Conservation (phyloP, 257 asterid species). For the Nicotiana benthamiana region DNA sequence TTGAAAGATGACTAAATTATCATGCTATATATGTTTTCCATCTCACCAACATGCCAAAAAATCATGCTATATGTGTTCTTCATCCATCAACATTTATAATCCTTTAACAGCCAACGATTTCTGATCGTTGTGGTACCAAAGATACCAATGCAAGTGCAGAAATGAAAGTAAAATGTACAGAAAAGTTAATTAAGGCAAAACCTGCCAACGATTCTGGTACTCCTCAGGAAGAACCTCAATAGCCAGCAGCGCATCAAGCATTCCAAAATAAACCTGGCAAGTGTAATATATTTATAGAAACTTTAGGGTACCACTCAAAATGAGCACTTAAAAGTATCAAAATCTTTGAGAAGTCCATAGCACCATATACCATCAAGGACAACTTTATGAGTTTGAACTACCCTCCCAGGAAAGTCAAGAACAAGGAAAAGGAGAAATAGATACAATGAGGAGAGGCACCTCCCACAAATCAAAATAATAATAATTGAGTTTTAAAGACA, state of each 20-base stretch:
- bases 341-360: background rate
- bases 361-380: background rate
- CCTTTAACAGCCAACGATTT: background rate
- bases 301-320: background rate
- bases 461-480: background rate
- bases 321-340: background rate
- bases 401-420: background rate
- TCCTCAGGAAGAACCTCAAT: slow-evolving; percentile 46
- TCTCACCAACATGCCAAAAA: background rate
- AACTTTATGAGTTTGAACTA: background rate
- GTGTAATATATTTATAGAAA: background rate
- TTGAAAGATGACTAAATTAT: background rate
- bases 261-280: slow-evolving; percentile 38
- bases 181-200: slow-evolving; percentile 1
- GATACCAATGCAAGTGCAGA: background rate
- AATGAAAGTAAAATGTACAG: background rate
- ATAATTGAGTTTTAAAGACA: background rate
- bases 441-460: background rate
- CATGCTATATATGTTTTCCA: background rate
- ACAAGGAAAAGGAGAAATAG: background rate
- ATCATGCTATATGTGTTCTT: too few relatives aligned
- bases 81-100: background rate
- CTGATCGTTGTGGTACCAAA: background rate
- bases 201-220: slow-evolving; percentile 35
- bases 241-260: slow-evolving; percentile 41